A percentile compares a stretch with the other conserved stretches of the same genome.
Conservation (phyloP, 2,329 filamentous ascomycete genomes). For the Aspergillus novoparasiticus region DNA sequence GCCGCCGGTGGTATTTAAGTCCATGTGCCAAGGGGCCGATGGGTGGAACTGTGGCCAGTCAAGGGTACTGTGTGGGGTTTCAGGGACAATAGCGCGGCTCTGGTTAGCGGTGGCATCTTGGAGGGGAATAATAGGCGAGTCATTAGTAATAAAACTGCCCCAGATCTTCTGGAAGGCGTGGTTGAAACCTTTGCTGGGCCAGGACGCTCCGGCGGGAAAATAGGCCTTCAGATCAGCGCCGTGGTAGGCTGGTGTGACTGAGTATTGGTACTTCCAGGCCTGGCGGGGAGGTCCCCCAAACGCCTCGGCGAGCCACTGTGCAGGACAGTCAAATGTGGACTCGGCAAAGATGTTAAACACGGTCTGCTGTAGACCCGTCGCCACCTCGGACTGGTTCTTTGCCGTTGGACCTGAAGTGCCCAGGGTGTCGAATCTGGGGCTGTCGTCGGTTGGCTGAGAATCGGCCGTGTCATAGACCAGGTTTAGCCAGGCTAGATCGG, state of each 20-base stretch:
- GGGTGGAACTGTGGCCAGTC: slow-evolving; percentile 33
- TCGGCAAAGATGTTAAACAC: slow-evolving; percentile 58
- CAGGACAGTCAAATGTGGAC: slow-evolving; percentile 58
- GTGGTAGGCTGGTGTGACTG: neutral
- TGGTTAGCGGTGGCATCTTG: neutral
- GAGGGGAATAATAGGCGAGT: neutral
- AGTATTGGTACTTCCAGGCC: slow-evolving; percentile 16
- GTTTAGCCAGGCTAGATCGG: neutral
- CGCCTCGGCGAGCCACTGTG: slow-evolving; percentile 58
- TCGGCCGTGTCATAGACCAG: neutral
- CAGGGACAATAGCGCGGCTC: neutral
- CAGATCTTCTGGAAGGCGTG: neutral
- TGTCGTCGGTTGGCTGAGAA: neutral
- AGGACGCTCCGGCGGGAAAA: neutral
- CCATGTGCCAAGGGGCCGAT: slow-evolving; percentile 42
- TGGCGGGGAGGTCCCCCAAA: slow-evolving; percentile 38
- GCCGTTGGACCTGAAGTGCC: neutral
- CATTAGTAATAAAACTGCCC: neutral
- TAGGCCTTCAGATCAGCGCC: neutral
- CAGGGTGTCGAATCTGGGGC: neutral
- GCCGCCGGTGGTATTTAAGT: slow-evolving; percentile 53
- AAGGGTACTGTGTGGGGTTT: neutral
- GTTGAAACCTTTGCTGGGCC: neutral
- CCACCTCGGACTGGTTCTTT: neutral
- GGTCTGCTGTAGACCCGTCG: slow-evolving; percentile 47